Evolutionary conservation across 495 filamentous ascomycete genomes (phyloP).

Genomic region (Tuber brumale): DNA sequence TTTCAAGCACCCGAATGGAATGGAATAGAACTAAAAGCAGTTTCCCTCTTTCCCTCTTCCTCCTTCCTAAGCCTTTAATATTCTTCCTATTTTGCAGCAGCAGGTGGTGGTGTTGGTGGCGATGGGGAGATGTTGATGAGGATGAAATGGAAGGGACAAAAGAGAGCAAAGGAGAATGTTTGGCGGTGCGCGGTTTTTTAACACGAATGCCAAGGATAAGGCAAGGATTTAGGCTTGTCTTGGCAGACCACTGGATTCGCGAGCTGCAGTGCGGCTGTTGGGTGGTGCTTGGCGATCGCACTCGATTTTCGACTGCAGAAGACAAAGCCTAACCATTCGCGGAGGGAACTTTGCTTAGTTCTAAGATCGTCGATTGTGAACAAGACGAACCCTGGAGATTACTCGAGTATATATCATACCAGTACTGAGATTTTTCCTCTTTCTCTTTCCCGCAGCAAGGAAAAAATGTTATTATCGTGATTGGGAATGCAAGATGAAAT

Average conservation of each 20-base stretch:
- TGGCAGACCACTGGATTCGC: neutral
- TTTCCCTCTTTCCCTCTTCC: neutral
- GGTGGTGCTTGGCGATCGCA: constrained; percentile 2
- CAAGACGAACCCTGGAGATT: neutral
- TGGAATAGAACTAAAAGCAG: constrained; percentile 4
- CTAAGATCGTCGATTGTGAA: neutral
- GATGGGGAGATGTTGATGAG: neutral
- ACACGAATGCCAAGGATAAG: neutral
- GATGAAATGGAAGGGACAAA: neutral
- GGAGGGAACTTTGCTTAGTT: neutral
- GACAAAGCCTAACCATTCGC: neutral
- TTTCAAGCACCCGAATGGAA: constrained; percentile 3
- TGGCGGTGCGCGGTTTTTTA: constrained; percentile 1
- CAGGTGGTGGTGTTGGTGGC: neutral
- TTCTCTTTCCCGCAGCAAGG: neutral
- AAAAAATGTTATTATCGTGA: neutral
- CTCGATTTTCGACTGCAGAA: neutral
- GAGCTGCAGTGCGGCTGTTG: neutral
- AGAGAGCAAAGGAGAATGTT: constrained; percentile 3
- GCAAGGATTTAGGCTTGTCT: neutral
- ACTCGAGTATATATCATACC: constrained; percentile 4
- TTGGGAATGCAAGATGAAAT: neutral
- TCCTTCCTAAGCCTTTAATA: neutral
- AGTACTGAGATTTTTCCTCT: neutral
- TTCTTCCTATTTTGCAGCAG: neutral